Base-by-base conservation (phyloP, 768 basidiomycete genomes). In the Leccinum rimulosum region DNA sequence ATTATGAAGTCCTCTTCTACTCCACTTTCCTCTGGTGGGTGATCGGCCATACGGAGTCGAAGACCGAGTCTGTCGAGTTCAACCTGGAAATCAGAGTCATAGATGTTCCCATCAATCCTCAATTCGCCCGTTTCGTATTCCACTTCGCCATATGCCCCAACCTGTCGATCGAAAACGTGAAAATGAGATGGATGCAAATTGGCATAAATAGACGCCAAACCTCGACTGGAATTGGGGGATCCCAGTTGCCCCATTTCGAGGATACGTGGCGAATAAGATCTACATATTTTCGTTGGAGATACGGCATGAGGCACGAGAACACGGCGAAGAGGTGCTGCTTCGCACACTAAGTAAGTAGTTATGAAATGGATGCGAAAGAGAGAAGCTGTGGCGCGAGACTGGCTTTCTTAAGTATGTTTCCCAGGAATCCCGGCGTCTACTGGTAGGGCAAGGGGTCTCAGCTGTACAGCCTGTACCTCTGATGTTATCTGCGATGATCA, bases 211-310 rank as follows among this genome's bases (percentile, higher is more conserved):
- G 19, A 19, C 17, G 19, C 31, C 50, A 14, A 17, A 75, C 75
- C 66, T 70, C 60, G 43, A 77, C 61, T 9, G 65, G 66, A 48
- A 66, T 68, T 43, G 73, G 72, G 0, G 75, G 76, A 12, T 76
- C 73, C 74, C 73, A 77, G 58, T 70, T 76, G 49, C 65, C 74
- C 75, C 74, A 77, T 61, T 75, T 76, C 4, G 74, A 72, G 28
- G 73, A 70, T 4, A 53, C 62, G 0, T 57, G 47, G 1, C 31
- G 67, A 50, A 76, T 72, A n/a, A 76, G 73, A 43, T 76, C 76
- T 49, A 69, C 58, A 63, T 68, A 77, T 52, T 76, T 76, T 51
- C 76, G 68, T 3, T 68, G 66, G 5, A 66, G 59, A 28, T 7
- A 22, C 3, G 30, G 19, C 61, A 65, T 66, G 31, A 17, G 51